A percentile compares a stretch with the other conserved stretches of the same genome.
phyloP scores from a whole-genome alignment of 1,284 basidiomycete species.

The Rhodotorula sp. region DNA sequence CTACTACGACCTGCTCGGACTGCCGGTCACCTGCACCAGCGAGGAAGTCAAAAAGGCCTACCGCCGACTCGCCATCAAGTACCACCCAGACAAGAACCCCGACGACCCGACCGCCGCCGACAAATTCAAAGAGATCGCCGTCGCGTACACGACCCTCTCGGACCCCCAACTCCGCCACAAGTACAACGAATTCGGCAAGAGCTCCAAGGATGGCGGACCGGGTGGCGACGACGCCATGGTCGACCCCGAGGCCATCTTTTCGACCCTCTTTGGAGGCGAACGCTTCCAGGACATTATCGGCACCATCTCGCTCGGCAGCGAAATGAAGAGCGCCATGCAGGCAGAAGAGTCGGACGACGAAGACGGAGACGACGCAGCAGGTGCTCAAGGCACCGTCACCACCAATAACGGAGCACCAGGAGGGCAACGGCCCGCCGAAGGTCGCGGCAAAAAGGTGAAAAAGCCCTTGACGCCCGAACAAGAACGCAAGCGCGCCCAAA shows the following conservation, averaged over 20 bases:
- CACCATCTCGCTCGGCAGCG: constrained; percentile 69
- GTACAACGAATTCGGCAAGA: constrained; percentile 43
- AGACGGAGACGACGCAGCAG: constrained; percentile 44
- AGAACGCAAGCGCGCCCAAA: constrained; percentile 59
- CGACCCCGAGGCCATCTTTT: constrained; percentile 85
- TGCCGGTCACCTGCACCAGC: constrained; percentile 68
- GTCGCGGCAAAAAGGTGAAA: constrained; percentile 36
- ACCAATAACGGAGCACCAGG: constrained; percentile 7
- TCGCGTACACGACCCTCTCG: constrained; percentile 60
- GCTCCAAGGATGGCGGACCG: constrained; percentile 34
- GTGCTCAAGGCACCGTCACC: not conserved
- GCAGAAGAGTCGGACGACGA: constrained; percentile 66
- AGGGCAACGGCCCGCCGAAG: constrained; percentile 8
- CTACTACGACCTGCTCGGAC: constrained; percentile 74
- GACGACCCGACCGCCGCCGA: constrained; percentile 86
- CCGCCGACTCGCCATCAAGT: constrained; percentile 61
- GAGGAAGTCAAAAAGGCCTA: constrained; percentile 97
- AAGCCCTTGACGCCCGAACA: constrained; percentile 70
- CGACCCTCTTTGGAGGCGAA: constrained; percentile 71
- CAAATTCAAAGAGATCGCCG: constrained; percentile 53
- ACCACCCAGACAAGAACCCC: constrained; percentile 72
- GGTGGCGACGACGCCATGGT: constrained; percentile 47
- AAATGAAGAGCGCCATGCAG: constrained; percentile 97
- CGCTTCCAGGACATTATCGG: constrained; percentile 53
- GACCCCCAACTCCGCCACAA: constrained; percentile 62